These are phyloP conservation scores for Dioszegia hungarica DNA, from an alignment of 768 basidiomycete species.

Conservation along the genomic window DNA sequence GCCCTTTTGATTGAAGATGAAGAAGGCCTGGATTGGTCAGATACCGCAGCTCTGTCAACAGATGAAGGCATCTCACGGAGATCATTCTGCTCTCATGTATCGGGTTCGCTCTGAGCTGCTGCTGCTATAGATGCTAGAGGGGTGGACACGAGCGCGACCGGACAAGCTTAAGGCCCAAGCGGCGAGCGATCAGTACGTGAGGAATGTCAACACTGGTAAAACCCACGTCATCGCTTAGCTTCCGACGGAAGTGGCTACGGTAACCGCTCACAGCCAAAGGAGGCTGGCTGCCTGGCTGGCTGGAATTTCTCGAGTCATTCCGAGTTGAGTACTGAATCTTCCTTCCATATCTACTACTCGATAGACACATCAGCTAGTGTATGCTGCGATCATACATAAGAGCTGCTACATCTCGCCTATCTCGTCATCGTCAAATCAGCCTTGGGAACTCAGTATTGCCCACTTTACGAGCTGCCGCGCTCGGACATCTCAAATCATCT, in stretches of 20 bases:
- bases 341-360: background rate
- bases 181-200: no score
- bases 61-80: slow-evolving; percentile 22
- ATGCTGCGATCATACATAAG: background rate
- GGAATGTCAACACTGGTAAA: no score
- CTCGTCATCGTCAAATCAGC: background rate
- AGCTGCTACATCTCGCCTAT: background rate
- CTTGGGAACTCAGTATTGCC: background rate
- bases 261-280: no score
- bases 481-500: background rate
- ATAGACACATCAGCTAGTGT: background rate
- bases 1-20: slow-evolving; percentile 98
- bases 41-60: background rate
- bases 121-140: no score
- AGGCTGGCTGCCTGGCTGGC: no score
- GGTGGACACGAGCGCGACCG: no score
- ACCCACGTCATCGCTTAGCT: no score
- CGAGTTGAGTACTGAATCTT: background rate
- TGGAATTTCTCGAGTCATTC: no score
- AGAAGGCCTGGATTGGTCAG: slow-evolving; percentile 71
- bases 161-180: no score
- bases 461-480: background rate
- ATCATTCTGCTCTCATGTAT: slow-evolving; percentile 36
- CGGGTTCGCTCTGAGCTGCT: no score
- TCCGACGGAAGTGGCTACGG: no score